Base-by-base conservation (phyloP, 2,329 filamentous ascomycete genomes). In the Gaeumannomyces sp. region DNA sequence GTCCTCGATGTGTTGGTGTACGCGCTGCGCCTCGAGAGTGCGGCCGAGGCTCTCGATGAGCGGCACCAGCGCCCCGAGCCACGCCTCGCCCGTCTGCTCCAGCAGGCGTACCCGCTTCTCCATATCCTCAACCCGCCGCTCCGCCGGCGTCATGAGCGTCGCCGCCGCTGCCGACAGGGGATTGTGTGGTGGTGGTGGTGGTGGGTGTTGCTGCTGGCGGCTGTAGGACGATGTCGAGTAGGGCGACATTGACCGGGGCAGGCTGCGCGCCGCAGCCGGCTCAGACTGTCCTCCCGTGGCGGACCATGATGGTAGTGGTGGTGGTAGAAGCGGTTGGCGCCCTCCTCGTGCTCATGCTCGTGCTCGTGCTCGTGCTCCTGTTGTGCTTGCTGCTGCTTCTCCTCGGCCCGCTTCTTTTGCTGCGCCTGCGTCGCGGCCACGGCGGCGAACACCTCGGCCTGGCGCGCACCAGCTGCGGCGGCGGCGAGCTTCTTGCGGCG, bases 401-500 rank as follows among this genome's bases (percentile, higher is more conserved):
- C 33, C n/a, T 61, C 4, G 19, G 27, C 22, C 27, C 28, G 29
- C 29, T 58, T 61, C 60, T 38, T 60, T 16, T 33, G 31, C 31
- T 28, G 14, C 27, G 22, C 25, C n/a, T 14, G 60, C 60, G 33
- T 45, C 38, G 45, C 60, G 11, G 62, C 56, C n/a, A 59, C 33
- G 28, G 62, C 33, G 53, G 62, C 62, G 27, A 64, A 64, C 31
- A 64, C 31, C 29, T 25, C 22, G 11, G 62, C 62, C 62, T 64
- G 62, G 22, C 31, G 29, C 11, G 62, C 62, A 6, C 53, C 62
- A 11, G 62, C 62, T 14, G 56, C 29, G 53, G 62, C 62, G 2
- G 62, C 62, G 4, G 62, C 62, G 4, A 64, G 25, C 56, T 64
- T 59, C 25, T 64, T 64, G 31, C 62, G 62, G n/a, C 62, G 53